A percentile compares a stretch with the other conserved stretches of the same genome.
phyloP scores from a whole-genome alignment of 2,329 filamentous ascomycete genomes.

The Trichoderma cornu-damae region DNA sequence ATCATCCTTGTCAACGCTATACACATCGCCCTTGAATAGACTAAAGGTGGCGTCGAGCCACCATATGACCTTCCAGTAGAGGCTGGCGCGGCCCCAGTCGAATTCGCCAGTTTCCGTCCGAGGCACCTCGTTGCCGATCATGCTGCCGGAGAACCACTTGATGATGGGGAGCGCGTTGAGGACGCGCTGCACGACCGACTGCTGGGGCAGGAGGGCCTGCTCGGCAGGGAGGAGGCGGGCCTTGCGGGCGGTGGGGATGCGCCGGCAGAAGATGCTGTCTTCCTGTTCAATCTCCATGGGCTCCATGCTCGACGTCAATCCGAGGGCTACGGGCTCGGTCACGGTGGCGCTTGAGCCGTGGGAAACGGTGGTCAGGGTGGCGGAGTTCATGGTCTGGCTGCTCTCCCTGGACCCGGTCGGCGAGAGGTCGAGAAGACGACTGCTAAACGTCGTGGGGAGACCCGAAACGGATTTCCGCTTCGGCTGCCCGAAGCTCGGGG shows the following conservation, averaged over 20 bases:
- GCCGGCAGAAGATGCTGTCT: constrained; percentile 49
- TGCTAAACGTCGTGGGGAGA: constrained; percentile 35
- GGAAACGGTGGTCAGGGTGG: constrained; percentile 42
- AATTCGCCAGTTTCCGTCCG: constrained; percentile 69
- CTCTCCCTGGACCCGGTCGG: constrained; percentile 46
- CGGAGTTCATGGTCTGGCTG: constrained; percentile 54
- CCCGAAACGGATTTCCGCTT: constrained; percentile 27
- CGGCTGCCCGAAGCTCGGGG: constrained; percentile 25
- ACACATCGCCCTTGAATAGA: constrained; percentile 55
- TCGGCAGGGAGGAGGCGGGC: constrained; percentile 62
- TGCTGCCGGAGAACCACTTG: constrained; percentile 64
- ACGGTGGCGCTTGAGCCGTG: constrained; percentile 44
- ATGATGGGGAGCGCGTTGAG: constrained; percentile 63
- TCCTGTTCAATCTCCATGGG: constrained; percentile 30
- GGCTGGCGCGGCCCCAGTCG: constrained; percentile 63
- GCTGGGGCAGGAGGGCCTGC: constrained; percentile 65
- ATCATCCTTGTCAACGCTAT: constrained; percentile 55
- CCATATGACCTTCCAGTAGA: constrained; percentile 65
- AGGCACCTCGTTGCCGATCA: constrained; percentile 73
- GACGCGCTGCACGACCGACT: constrained; percentile 58
- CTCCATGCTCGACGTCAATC: constrained; percentile 25
- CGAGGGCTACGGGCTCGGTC: constrained; percentile 29
- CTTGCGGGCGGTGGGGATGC: constrained; percentile 62
- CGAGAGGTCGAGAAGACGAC: constrained; percentile 38
- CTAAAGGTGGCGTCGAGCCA: constrained; percentile 55